Conservation (phyloP, 2,329 filamentous ascomycete genomes). For the Pseudocercospora musae region DNA sequence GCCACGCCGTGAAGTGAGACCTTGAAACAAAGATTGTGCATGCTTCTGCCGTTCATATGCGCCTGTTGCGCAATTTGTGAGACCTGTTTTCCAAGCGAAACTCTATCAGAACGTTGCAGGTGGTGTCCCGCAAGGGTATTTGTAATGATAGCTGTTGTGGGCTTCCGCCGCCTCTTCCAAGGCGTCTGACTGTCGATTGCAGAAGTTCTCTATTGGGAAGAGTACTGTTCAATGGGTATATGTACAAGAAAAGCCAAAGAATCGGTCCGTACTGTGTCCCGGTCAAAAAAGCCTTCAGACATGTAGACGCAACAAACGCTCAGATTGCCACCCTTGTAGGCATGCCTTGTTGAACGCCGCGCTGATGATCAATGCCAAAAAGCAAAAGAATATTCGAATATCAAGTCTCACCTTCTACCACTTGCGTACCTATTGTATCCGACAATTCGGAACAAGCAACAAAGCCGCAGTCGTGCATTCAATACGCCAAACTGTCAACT, state of each 20-base stretch:
- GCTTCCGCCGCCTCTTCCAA: no score
- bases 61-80: constrained; percentile 15
- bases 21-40: neutral
- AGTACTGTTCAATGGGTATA: constrained; percentile 10
- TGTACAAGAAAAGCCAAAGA: neutral
- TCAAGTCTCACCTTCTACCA: neutral
- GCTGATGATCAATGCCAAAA: neutral
- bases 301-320: neutral
- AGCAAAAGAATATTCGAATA: neutral
- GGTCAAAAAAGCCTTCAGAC: neutral
- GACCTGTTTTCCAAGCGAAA: constrained; percentile 15
- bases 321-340: neutral
- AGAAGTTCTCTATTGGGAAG: neutral
- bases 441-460: neutral
- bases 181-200: no score
- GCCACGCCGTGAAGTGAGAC: neutral
- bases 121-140: neutral
- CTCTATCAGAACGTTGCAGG: constrained; percentile 11
- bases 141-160: neutral
- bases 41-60: constrained; percentile 1
- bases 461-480: neutral
- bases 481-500: neutral
- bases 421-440: neutral
- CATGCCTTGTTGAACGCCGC: neutral
- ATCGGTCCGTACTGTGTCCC: neutral